These are phyloP conservation scores for Aspergillus avenaceus DNA, from an alignment of 495 filamentous ascomycete species.

Conservation along the genomic window DNA sequence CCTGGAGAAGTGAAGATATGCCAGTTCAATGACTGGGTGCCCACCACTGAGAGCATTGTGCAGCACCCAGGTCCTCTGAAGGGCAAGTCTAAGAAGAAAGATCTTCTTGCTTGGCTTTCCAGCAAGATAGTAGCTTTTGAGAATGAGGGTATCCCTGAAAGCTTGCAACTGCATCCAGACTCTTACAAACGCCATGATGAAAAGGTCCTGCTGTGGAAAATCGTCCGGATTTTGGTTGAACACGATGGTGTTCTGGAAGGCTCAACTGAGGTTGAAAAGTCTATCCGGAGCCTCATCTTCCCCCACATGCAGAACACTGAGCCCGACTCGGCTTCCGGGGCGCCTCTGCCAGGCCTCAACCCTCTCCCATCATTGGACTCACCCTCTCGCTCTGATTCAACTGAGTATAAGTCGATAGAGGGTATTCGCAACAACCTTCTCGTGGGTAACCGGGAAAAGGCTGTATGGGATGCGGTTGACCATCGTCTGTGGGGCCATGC, in stretches of 20 bases:
- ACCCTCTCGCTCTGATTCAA: slow-evolving; percentile 50
- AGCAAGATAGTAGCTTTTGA: slow-evolving; percentile 70
- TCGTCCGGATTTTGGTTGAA: slow-evolving; percentile 75
- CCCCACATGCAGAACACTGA: slow-evolving; percentile 49
- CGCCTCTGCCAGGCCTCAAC: slow-evolving; percentile 18
- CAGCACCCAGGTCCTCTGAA: slow-evolving; percentile 89
- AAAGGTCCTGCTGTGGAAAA: slow-evolving; percentile 82
- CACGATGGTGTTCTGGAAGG: slow-evolving; percentile 79
- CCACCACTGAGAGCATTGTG: slow-evolving; percentile 63
- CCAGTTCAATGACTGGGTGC: slow-evolving; percentile 63
- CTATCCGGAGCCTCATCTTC: slow-evolving; percentile 68
- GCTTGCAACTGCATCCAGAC: slow-evolving; percentile 46
- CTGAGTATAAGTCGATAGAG: slow-evolving; percentile 63
- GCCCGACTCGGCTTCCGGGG: slow-evolving; percentile 22
- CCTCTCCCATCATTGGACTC: slow-evolving; percentile 25
- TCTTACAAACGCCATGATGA: slow-evolving; percentile 72
- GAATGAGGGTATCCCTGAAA: slow-evolving; percentile 47
- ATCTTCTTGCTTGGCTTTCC: slow-evolving; percentile 76
- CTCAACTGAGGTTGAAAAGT: slow-evolving; percentile 65
- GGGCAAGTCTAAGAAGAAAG: slow-evolving; percentile 92
- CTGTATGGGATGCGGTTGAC: slow-evolving; percentile 93
- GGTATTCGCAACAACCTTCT: slow-evolving; percentile 68
- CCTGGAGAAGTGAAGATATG: slow-evolving; percentile 79
- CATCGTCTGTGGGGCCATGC: slow-evolving; percentile 94
- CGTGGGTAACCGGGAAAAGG: slow-evolving; percentile 80